Conservation (phyloP, 2,329 filamentous ascomycete genomes). For the Hypoxylon sp. region DNA sequence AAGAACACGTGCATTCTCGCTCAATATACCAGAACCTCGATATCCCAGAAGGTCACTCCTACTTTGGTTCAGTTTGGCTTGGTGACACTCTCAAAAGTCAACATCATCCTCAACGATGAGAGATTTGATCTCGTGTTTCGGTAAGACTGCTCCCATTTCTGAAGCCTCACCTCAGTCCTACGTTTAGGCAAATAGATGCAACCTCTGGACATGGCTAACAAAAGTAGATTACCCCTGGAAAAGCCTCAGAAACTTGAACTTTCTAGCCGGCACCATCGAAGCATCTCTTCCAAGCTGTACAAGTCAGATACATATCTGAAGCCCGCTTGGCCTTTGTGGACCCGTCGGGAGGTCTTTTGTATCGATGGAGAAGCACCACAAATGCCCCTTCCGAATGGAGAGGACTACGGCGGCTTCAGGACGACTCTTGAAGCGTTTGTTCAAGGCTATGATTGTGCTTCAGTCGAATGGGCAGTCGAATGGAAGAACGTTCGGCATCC, state of each 20-base stretch:
- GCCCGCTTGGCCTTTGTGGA: conserved; percentile 65
- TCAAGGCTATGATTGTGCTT: conserved; percentile 58
- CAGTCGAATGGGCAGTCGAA: conserved; percentile 61
- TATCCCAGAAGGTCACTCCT: conserved; percentile 56
- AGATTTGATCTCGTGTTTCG: conserved; percentile 64
- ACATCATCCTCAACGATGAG: conserved; percentile 62
- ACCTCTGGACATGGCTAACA: conserved; percentile 16
- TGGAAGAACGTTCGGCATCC: conserved; percentile 54
- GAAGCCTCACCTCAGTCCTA: background rate
- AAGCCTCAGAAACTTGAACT: conserved; percentile 57
- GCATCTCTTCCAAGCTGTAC: conserved; percentile 62
- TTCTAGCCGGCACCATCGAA: conserved; percentile 62
- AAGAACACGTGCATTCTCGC: conserved; percentile 61
- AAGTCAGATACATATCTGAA: conserved; percentile 64
- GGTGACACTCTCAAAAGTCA: conserved; percentile 60
- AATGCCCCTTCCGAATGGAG: conserved; percentile 61
- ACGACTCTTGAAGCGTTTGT: conserved; percentile 64
- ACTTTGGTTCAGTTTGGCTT: conserved; percentile 61
- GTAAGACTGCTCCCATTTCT: conserved; percentile 45
- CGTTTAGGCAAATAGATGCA: background rate
- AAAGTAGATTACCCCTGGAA: conserved; percentile 52
- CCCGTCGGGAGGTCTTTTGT: conserved; percentile 60
- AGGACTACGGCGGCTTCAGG: conserved; percentile 62
- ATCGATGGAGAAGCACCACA: conserved; percentile 61
- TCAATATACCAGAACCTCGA: conserved; percentile 57